Evolutionary conservation across 1,139 yeast genomes (phyloP).

Genomic region (Diutina scorzettiae): DNA sequence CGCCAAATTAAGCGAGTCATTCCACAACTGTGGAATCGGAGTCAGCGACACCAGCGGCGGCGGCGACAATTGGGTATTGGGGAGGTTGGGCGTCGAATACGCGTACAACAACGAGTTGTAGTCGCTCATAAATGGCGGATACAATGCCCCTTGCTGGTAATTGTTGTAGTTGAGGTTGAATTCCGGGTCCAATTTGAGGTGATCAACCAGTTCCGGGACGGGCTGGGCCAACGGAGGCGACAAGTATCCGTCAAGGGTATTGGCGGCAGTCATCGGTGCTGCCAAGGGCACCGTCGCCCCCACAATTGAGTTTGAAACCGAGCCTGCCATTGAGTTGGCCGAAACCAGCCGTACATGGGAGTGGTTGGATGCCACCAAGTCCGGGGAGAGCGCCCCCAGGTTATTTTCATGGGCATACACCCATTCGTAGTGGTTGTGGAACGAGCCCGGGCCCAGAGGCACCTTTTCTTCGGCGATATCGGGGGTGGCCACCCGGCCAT

Average conservation of each 20-base stretch:
- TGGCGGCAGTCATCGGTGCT: background rate
- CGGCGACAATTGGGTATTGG: background rate
- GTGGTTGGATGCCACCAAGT: background rate
- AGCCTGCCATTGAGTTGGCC: background rate
- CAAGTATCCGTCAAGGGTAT: background rate
- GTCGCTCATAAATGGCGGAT: conserved; percentile 1
- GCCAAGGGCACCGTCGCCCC: background rate
- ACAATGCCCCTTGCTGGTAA: background rate
- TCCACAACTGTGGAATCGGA: conserved; percentile 4
- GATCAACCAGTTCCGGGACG: background rate
- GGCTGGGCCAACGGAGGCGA: conserved; percentile 4
- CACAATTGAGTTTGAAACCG: background rate
- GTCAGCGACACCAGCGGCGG: conserved; percentile 5
- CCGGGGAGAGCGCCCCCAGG: background rate
- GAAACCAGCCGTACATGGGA: conserved; percentile 2
- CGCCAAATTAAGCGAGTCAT: background rate
- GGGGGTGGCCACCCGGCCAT: background rate
- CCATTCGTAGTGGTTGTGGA: conserved; percentile 4
- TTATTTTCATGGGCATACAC: background rate
- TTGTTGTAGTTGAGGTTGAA: background rate
- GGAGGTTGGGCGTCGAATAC: background rate
- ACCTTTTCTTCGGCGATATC: background rate
- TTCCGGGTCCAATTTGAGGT: background rate
- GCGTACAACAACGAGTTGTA: conserved; percentile 3
- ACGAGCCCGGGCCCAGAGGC: background rate